Conservation (phyloP, 148 eudicot species). For the Diospyros kaki region DNA sequence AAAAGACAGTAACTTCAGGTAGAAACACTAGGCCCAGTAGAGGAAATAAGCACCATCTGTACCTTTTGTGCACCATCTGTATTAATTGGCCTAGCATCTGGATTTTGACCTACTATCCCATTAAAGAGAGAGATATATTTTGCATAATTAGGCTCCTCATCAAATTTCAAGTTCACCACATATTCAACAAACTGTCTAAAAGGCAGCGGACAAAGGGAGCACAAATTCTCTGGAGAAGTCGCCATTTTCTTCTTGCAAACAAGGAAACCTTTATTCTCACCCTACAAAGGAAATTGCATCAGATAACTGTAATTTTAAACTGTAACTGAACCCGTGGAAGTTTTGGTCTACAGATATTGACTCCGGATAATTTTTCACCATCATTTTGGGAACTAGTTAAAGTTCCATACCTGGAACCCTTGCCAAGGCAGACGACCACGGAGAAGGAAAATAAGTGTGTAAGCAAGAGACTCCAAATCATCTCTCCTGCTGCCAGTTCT, state of each 20-base stretch:
- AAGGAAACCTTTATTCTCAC: conserved; percentile 15
- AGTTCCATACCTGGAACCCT: conserved; percentile 13
- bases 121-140: conserved; percentile 15
- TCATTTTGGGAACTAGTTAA: no score
- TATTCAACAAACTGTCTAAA: conserved; percentile 13
- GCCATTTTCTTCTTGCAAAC: conserved; percentile 21
- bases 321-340: no score
- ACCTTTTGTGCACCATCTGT: conserved; percentile 24
- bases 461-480: conserved; percentile 20
- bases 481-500: conserved; percentile 20
- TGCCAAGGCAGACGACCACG: conserved; percentile 21
- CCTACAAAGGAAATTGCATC: neutral
- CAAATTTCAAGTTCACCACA: conserved; percentile 22
- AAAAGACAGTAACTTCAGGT: neutral
- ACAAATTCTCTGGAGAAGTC: conserved; percentile 14
- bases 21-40: neutral
- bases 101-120: conserved; percentile 17
- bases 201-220: conserved; percentile 16
- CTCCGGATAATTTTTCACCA: no score
- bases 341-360: no score
- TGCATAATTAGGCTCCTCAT: conserved; percentile 21
- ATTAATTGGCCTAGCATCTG: conserved; percentile 16
- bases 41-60: neutral
- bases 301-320: no score
- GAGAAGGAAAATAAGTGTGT: conserved; percentile 18